Evolutionary conservation across 2,329 filamentous ascomycete genomes (phyloP).

Genomic region (Nemania sp.): DNA sequence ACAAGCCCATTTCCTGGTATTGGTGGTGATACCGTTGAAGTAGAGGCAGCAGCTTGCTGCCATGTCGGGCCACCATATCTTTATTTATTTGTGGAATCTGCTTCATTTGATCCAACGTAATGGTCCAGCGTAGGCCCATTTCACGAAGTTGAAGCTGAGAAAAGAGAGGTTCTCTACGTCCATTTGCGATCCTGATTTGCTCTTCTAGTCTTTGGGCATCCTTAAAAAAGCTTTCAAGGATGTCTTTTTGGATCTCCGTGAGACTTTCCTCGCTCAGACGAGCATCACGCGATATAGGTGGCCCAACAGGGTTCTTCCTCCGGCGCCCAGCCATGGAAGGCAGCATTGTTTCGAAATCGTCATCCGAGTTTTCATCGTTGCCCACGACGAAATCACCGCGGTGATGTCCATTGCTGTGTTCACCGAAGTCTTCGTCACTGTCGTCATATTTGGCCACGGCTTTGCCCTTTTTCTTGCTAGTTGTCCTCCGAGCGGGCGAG

Average conservation of each 20-base stretch:
- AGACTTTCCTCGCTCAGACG: slow-evolving; percentile 55
- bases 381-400: slow-evolving; percentile 47
- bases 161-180: slow-evolving; percentile 65
- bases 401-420: slow-evolving; percentile 50
- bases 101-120: slow-evolving; percentile 63
- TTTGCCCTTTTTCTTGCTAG: slow-evolving; percentile 44
- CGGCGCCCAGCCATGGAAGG: slow-evolving; percentile 42
- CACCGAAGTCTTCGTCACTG: slow-evolving; percentile 44
- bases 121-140: slow-evolving; percentile 74
- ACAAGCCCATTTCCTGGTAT: slow-evolving; percentile 54
- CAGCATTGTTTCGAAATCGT: slow-evolving; percentile 52
- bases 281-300: slow-evolving; percentile 62
- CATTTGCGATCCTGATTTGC: slow-evolving; percentile 62
- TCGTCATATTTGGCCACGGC: slow-evolving; percentile 42
- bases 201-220: slow-evolving; percentile 65
- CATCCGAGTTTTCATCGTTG: slow-evolving; percentile 46
- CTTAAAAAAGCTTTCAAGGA: slow-evolving; percentile 68
- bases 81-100: slow-evolving; percentile 65
- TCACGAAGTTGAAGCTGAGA: slow-evolving; percentile 70
- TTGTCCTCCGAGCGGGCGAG: slow-evolving; percentile 52
- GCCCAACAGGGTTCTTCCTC: slow-evolving; percentile 51
- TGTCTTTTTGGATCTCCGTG: slow-evolving; percentile 62
- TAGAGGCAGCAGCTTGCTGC: slow-evolving; percentile 63
- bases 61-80: slow-evolving; percentile 66
- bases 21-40: slow-evolving; percentile 53